Conservation (phyloP, 495 filamentous ascomycete genomes). For the Podospora tetraspora region DNA sequence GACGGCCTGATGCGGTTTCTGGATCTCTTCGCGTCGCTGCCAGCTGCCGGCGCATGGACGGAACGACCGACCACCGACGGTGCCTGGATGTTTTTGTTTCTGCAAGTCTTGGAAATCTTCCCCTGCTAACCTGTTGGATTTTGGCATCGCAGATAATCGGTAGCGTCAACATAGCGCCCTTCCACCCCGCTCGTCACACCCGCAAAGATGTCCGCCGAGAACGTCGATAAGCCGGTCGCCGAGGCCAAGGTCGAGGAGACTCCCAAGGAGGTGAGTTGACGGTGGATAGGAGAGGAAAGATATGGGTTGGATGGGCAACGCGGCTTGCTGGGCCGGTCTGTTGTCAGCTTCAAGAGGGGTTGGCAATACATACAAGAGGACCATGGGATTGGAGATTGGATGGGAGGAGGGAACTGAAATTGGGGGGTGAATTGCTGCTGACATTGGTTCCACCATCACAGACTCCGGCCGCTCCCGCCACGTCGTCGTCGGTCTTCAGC, state of each 20-base stretch:
- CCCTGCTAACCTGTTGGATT: background rate
- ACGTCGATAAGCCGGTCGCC: slow-evolving; percentile 32
- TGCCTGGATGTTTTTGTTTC: background rate
- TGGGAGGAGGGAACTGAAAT: background rate
- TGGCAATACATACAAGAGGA: background rate
- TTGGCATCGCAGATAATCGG: background rate
- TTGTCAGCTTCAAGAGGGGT: background rate
- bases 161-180: slow-evolving; percentile 7
- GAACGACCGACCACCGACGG: background rate
- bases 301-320: background rate
- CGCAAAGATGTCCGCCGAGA: slow-evolving; percentile 41
- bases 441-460: background rate
- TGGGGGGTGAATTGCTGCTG: background rate
- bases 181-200: background rate
- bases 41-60: background rate
- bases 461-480: slow-evolving; percentile 28
- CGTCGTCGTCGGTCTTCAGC: slow-evolving; percentile 65
- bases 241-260: slow-evolving; percentile 31
- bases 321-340: background rate
- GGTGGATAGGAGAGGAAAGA: background rate
- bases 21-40: background rate
- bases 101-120: background rate
- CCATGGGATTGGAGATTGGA: background rate
- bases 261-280: slow-evolving; percentile 19
- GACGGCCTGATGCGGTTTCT: background rate